These are phyloP conservation scores for Cordyceps cicadae DNA, from an alignment of 2,329 filamentous ascomycete species.

Conservation along the genomic window DNA sequence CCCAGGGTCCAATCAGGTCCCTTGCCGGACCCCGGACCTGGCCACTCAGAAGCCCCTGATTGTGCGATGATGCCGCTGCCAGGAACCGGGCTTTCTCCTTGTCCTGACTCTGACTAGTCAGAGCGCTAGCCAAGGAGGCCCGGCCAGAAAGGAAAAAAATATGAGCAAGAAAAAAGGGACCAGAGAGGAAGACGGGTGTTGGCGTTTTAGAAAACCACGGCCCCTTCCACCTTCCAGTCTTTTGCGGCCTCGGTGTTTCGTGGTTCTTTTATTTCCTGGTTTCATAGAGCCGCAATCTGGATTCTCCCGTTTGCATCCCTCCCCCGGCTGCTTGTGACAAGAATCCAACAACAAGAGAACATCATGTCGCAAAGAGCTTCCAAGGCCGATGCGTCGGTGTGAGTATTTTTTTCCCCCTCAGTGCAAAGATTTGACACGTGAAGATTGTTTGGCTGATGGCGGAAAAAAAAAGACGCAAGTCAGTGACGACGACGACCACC, in stretches of 20 bases:
- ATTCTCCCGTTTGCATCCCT: too few species aligned
- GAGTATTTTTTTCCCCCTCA: neutral
- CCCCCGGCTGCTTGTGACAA: neutral
- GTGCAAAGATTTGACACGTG: too few species aligned
- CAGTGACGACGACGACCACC: neutral
- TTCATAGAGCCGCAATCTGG: too few species aligned
- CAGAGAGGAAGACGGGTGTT: too few species aligned
- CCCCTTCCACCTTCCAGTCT: neutral
- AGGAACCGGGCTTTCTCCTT: neutral
- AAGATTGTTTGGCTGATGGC: neutral
- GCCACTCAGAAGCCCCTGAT: neutral
- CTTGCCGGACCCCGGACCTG: neutral
- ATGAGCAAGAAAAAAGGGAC: neutral
- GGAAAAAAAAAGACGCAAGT: neutral
- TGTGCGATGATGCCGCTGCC: neutral
- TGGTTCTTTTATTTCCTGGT: neutral
- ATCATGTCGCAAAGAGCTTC: slow-evolving; percentile 4
- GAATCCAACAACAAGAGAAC: too few species aligned
- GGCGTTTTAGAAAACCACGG: neutral
- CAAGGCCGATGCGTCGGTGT: slow-evolving; percentile 4
- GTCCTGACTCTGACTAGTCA: neutral
- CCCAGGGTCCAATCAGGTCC: neutral
- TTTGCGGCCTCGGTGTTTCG: neutral
- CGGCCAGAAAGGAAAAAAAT: neutral
- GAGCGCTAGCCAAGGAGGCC: neutral